Conservation (phyloP, 2,329 filamentous ascomycete species). For the Alternaria infectoria region DNA sequence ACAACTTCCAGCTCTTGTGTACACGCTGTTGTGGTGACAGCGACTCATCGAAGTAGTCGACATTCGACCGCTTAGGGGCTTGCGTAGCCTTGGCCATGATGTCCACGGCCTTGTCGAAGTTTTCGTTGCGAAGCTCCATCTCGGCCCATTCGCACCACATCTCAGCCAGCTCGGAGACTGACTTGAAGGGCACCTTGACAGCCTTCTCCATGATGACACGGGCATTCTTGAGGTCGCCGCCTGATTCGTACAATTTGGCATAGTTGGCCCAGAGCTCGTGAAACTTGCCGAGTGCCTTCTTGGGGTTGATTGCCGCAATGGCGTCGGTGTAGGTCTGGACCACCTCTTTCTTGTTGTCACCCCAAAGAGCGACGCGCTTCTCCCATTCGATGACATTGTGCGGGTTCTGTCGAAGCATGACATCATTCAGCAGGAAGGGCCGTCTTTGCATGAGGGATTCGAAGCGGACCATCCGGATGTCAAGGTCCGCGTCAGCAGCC, state of each 20-base stretch:
- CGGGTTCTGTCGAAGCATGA: constrained; percentile 91
- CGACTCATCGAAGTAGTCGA: constrained; percentile 98
- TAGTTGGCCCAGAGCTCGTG: constrained; percentile 97
- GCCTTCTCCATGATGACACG: constrained; percentile 97
- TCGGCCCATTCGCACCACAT: constrained; percentile 99
- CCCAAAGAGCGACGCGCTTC: constrained; percentile 95
- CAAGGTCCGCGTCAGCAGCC: constrained; percentile 89
- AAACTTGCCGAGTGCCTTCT: constrained; percentile 91
- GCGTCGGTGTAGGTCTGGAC: constrained; percentile 95
- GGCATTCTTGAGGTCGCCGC: constrained; percentile 82
- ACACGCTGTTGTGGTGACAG: constrained; percentile 93
- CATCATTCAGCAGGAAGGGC: constrained; percentile 95
- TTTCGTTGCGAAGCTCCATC: constrained; percentile 94
- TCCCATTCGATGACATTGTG: constrained; percentile 97
- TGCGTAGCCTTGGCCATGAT: constrained; percentile 98
- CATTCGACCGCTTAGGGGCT: constrained; percentile 93
- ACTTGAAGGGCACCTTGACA: constrained; percentile 96
- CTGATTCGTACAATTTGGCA: constrained; percentile 93
- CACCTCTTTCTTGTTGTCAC: constrained; percentile 87
- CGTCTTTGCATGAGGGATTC: constrained; percentile 97
- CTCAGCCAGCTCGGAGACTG: constrained; percentile 93
- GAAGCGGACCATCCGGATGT: constrained; percentile 96
- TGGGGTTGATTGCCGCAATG: constrained; percentile 90
- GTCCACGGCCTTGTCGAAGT: constrained; percentile 90
- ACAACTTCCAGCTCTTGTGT: constrained; percentile 99